phyloP scores from a whole-genome alignment of 108 stramenopile genomes.

The Thalassiosira profunda region DNA sequence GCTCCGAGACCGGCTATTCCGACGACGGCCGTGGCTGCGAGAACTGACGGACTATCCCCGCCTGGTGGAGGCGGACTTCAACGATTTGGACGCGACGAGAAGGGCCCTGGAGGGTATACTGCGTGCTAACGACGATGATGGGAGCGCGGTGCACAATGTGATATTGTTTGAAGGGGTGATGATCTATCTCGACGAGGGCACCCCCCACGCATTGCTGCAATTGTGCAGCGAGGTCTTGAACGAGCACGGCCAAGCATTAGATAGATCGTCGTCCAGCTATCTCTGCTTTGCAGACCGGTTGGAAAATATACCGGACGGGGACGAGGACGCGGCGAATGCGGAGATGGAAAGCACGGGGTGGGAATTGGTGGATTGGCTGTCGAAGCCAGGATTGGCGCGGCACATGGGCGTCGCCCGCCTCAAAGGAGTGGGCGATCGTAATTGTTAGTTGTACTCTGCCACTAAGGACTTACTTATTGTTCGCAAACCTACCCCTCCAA shows the following conservation, averaged over 20 bases:
- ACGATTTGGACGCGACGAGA: slow-evolving; percentile 54
- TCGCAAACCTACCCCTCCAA: no score
- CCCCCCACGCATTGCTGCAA: slow-evolving; percentile 55
- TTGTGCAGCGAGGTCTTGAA: slow-evolving; percentile 46
- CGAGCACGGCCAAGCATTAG: background rate
- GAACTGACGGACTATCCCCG: slow-evolving; percentile 33
- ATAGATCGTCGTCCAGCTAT: slow-evolving; percentile 21
- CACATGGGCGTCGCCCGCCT: slow-evolving; percentile 81
- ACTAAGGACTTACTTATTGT: no score
- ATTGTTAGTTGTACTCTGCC: no score
- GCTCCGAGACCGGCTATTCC: slow-evolving; percentile 52
- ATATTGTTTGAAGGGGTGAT: slow-evolving; percentile 81
- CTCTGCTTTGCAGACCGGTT: slow-evolving; percentile 78
- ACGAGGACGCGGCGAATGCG: slow-evolving; percentile 25
- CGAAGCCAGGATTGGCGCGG: slow-evolving; percentile 74
- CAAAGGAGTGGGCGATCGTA: no score
- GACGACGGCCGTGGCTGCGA: slow-evolving; percentile 54
- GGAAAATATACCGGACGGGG: slow-evolving; percentile 68
- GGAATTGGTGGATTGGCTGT: slow-evolving; percentile 58
- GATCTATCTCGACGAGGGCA: slow-evolving; percentile 76
- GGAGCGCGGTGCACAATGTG: slow-evolving; percentile 49
- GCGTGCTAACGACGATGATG: background rate
- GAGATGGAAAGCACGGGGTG: slow-evolving; percentile 64
- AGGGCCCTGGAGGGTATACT: slow-evolving; percentile 37
- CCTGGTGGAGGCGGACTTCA: slow-evolving; percentile 59